Evolutionary conservation across 306 rosid species (phyloP).

Genomic region (Cucurbita maxima): DNA sequence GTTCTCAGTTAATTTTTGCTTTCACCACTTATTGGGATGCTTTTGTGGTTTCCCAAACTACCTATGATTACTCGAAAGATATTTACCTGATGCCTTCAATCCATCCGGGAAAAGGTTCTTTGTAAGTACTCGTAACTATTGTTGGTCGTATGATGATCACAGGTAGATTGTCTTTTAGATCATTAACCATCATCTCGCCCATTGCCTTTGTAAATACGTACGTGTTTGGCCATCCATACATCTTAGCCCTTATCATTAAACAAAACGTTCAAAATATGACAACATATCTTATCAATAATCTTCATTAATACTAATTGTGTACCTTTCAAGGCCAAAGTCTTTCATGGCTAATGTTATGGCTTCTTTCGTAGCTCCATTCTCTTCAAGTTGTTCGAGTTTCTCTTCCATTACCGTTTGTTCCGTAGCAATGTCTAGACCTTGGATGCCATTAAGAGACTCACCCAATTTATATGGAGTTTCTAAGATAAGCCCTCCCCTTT

Average conservation of each 20-base stretch:
- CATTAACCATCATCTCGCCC: slow-evolving; percentile 55
- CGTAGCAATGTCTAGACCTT: slow-evolving; percentile 36
- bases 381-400: slow-evolving; percentile 22
- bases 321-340: slow-evolving; percentile 53
- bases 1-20: too few relatives aligned
- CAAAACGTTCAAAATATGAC: not conserved
- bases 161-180: slow-evolving; percentile 22
- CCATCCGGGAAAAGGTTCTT: slow-evolving; percentile 87
- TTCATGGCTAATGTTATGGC: slow-evolving; percentile 44
- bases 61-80: too few relatives aligned
- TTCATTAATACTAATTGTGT: too few relatives aligned
- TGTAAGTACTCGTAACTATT: slow-evolving; percentile 55
- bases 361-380: slow-evolving; percentile 22
- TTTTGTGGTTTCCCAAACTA: too few relatives aligned
- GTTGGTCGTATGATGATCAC: slow-evolving; percentile 54
- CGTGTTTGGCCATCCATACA: slow-evolving; percentile 84
- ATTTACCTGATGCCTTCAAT: slow-evolving; percentile 27
- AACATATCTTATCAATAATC: too few relatives aligned
- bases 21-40: too few relatives aligned
- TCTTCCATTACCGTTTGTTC: slow-evolving; percentile 29
- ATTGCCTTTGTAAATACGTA: slow-evolving; percentile 77
- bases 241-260: slow-evolving; percentile 30
- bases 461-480: slow-evolving; percentile 45
- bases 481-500: slow-evolving; percentile 42
- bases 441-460: slow-evolving; percentile 43